phyloP scores from a whole-genome alignment of 1,284 basidiomycete species.

The Tetrapyrgos nigripes region DNA sequence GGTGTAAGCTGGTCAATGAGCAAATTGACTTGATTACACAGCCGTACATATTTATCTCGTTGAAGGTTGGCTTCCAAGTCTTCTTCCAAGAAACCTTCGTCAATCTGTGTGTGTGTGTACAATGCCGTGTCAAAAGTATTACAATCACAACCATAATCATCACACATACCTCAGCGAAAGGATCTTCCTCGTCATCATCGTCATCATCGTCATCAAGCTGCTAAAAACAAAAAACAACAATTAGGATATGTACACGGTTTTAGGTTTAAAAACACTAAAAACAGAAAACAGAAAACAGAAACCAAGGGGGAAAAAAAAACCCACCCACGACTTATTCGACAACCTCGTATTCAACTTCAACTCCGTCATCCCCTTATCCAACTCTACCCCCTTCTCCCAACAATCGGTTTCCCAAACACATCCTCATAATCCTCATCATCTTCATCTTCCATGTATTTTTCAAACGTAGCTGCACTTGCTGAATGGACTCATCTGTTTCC shows the following conservation, averaged over 20 bases:
- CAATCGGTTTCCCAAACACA: no score
- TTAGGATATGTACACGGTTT: no score
- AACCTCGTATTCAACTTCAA: constrained; percentile 84
- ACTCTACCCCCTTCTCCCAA: no score
- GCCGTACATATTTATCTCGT: constrained; percentile 88
- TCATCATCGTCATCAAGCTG: constrained; percentile 82
- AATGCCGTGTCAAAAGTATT: constrained; percentile 7
- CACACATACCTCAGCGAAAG: constrained; percentile 83
- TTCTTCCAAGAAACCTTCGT: constrained; percentile 88
- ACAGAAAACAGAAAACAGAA: not conserved
- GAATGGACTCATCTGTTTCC: no score
- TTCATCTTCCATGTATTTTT: constrained; percentile 86
- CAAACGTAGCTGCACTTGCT: no score
- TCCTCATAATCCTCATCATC: constrained; percentile 87
- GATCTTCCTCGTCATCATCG: constrained; percentile 95
- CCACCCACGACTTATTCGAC: constrained; percentile 88
- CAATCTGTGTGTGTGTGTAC: constrained; percentile 70
- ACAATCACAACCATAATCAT: no score
- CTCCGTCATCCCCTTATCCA: no score
- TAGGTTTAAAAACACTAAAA: no score
- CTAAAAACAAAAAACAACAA: no score
- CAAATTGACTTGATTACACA: constrained; percentile 81
- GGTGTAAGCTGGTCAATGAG: constrained; percentile 90
- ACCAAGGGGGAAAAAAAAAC: constrained; percentile 25
- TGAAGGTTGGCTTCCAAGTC: constrained; percentile 89